Base-by-base conservation (phyloP, 306 rosid genomes). In the Medicago ruthenica region DNA sequence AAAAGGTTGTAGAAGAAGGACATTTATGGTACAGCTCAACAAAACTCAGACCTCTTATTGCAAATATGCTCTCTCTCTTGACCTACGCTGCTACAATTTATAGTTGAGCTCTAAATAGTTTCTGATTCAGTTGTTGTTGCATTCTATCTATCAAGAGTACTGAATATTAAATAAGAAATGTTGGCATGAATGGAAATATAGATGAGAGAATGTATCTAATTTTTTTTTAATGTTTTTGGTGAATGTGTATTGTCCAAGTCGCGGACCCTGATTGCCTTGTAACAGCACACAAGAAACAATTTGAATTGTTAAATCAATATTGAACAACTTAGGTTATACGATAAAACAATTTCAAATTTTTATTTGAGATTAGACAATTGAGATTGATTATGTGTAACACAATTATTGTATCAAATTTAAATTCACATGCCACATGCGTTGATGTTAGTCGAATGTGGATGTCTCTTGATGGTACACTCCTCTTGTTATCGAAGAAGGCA, bases 21-120 rank as follows among this genome's bases (percentile, higher is more conserved):
- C 76, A 77, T 71, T 8, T 20, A 80, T n/a, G n/a, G n/a, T n/a
- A 85, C 91, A 85, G 91, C 81, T 85, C 87, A 87, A 75, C 78
- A 48, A 76, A 77, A 75, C 41, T 34, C 6, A 10, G 67, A 67
- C 55, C 77, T 59, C 70, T 84, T 22, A 4, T 6, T 71, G 70
- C 88, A 79, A 82, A 87, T 71, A 84, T 84, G 87, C 84, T 68
- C 60, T 63, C 24, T 36, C 68, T 36, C 13, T 60, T 37, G 5
- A 68, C 50, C 71, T 73, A 47, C 1, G 67, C 81, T 62, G 58
- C 80, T 79, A 78, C 45, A 51, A 89, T 81, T 75, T 75, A 78
- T 60, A 17, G 70, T 44, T 71, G 78, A 70, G 80, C 65, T 67
- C 6, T 34, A 71, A 83, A 82, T 88, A 87, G 71, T 5, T 10